A percentile compares a stretch with the other conserved stretches of the same genome.
Evolutionary conservation across 2,329 filamentous ascomycete species (phyloP).

Genomic region (Aspergillus ochraceoroseus): DNA sequence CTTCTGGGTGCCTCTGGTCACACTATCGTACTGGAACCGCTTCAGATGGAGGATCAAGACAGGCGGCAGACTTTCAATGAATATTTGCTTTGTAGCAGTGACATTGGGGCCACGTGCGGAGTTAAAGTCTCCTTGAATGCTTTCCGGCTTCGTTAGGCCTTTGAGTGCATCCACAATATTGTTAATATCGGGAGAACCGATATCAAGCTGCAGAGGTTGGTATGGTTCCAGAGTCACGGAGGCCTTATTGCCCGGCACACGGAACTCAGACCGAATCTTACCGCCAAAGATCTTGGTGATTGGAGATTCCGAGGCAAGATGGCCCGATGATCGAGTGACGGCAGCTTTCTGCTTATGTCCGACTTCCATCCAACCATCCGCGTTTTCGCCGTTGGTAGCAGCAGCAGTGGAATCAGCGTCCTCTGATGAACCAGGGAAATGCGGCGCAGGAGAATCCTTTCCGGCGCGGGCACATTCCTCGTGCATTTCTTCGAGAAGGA

Average conservation of each 20-base stretch:
- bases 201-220: conserved; percentile 90
- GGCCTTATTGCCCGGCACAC: conserved; percentile 77
- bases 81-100: conserved; percentile 84
- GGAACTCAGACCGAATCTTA: conserved; percentile 80
- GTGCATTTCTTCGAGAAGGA: conserved; percentile 84
- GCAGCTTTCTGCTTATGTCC: conserved; percentile 84
- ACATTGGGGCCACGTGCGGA: conserved; percentile 71
- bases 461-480: conserved; percentile 84
- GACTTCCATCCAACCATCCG: conserved; percentile 86
- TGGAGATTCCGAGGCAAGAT: conserved; percentile 67
- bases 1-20: conserved; percentile 79
- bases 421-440: conserved; percentile 32
- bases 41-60: conserved; percentile 94
- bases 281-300: conserved; percentile 94
- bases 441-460: conserved; percentile 46
- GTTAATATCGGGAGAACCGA: conserved; percentile 76
- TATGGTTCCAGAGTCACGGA: conserved; percentile 92
- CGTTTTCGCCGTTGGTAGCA: conserved; percentile 38
- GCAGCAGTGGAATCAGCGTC: conserved; percentile 39
- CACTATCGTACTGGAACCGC: conserved; percentile 90
- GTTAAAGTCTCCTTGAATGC: conserved; percentile 77
- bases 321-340: conserved; percentile 78
- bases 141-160: conserved; percentile 76
- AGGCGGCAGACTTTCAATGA: conserved; percentile 85
- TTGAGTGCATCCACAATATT: conserved; percentile 91